Base-by-base conservation (phyloP, 495 filamentous ascomycete species). In the Podospora pseudopauciseta region DNA sequence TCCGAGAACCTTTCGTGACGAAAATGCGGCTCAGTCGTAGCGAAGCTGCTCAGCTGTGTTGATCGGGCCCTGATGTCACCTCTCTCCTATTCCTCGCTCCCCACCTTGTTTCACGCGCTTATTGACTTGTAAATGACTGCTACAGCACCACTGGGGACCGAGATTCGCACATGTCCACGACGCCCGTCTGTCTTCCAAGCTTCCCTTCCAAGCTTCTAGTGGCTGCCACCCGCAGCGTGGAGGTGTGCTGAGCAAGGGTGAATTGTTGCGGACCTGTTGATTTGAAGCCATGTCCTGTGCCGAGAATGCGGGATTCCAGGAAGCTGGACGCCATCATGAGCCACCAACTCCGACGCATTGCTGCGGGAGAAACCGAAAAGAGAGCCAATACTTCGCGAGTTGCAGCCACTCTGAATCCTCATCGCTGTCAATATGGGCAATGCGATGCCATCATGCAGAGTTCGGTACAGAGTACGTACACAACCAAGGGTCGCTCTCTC, bases 341-440 rank as follows among this genome's bases (percentile, higher is more conserved):
- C 63, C 63, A 58, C 67, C 65, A 61, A 65, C 55, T 19, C 53
- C 59, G 62, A 58, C 66, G 64, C 34, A 63, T 53, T 53, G 15
- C 67, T 72, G 70, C 70, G 65, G 65, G 70, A 60, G 60, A 65
- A 65, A 59, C 67, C 70, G 64, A 69, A 72, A 72, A 27, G 44
- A 64, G 58, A 32, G 16, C 27, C 61, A 28, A 60, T 56, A 57
- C 39, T 49, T 49, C 39, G 13, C 39, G 15, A 3, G 9, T 11
- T 49, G 39, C 39, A 49, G 39, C 39, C 9, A 49, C 39, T 49
- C 39, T 11, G 34, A 39, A 11, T 5, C 39, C 7, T 49, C 39
- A 5, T 49, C 39, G 4, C 30, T 49, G 39, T 16, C 39, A 49
- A 49, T 49, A 49, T 49, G 39, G 39, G 18, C 39, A 49, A 13